Conservation (phyloP, 441 rosid species). For the Pelargonium fulgidum region DNA sequence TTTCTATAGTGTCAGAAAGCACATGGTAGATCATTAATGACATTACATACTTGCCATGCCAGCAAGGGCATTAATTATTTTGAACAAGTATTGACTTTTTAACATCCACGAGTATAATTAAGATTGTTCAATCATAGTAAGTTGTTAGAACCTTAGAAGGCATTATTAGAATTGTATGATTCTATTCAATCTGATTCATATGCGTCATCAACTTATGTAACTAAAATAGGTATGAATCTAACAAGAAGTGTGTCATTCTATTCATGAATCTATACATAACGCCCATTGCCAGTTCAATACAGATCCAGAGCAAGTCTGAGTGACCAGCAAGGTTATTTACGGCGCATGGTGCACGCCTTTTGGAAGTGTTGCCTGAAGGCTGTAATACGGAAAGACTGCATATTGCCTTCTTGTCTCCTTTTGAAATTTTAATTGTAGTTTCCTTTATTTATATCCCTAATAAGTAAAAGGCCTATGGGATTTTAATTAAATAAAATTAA, state of each 20-base stretch:
- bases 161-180: not conserved
- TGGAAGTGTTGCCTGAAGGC: no score
- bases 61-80: not conserved
- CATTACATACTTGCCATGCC: not conserved
- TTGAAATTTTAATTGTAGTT: not conserved
- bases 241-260: not conserved
- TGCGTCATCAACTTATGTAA: not conserved
- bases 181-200: not conserved
- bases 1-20: not conserved
- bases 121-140: not conserved
- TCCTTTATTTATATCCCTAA: no score
- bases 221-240: constrained; percentile 3
- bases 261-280: not conserved
- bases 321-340: no score
- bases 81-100: not conserved
- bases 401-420: not conserved
- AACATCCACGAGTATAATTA: not conserved
- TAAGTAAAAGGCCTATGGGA: no score
- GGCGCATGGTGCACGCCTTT: no score
- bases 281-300: not conserved
- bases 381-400: no score
- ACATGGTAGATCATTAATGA: no score
- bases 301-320: not conserved
- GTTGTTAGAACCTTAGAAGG: not conserved
- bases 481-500: no score